phyloP scores from a whole-genome alignment of 2,329 filamentous ascomycete genomes.

The Fulvia fulva region DNA sequence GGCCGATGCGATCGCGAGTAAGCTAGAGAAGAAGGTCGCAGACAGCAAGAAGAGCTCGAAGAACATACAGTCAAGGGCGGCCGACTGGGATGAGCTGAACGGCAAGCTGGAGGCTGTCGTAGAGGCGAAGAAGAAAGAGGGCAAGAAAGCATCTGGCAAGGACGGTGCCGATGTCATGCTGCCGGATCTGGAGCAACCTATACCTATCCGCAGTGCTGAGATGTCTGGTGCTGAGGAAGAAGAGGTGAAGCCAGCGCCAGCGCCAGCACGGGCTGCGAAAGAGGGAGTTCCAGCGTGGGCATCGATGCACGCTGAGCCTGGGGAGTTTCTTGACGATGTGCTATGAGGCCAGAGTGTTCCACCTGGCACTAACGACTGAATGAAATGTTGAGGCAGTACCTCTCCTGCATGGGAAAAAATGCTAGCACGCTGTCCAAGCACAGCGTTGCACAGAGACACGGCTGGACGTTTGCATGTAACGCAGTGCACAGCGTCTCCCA shows the following conservation, averaged over 20 bases:
- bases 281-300: constrained; percentile 8
- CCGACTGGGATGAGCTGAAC: constrained; percentile 35
- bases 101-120: constrained; percentile 20
- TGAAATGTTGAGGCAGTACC: not conserved
- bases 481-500: not conserved
- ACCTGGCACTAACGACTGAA: not conserved
- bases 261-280: not conserved
- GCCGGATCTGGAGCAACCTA: constrained; percentile 9
- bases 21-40: constrained; percentile 52
- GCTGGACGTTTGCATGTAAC: no score
- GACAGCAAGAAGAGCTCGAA: constrained; percentile 50
- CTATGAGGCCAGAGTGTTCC: constrained; percentile 1
- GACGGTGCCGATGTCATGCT: constrained; percentile 12
- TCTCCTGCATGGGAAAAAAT: not conserved
- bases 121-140: constrained; percentile 9
- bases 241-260: not conserved
- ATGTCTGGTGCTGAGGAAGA: constrained; percentile 9
- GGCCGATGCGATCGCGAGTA: constrained; percentile 53
- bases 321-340: constrained; percentile 12
- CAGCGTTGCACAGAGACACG: not conserved
- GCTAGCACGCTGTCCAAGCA: not conserved
- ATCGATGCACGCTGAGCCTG: constrained; percentile 15
- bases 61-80: constrained; percentile 34
- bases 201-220: constrained; percentile 5
- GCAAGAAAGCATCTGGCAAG: constrained; percentile 2